These are phyloP conservation scores for Plasmodium inui DNA, from an alignment of 169 alveolate genomes.

Conservation along the genomic window DNA sequence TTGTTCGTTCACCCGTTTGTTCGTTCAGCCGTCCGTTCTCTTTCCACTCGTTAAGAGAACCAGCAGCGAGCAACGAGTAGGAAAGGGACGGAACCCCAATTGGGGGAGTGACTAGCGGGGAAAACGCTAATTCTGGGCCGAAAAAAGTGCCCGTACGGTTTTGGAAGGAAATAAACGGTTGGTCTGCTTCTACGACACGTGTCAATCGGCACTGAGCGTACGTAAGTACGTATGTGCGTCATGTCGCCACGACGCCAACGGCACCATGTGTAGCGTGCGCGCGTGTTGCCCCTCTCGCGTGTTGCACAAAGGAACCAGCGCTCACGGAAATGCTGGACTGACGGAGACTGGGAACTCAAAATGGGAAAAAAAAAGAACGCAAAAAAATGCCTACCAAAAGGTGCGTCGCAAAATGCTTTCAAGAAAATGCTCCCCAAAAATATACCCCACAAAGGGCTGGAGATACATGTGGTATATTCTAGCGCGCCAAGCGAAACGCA, in stretches of 20 bases:
- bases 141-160: neutral
- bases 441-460: neutral
- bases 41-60: neutral
- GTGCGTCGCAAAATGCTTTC: neutral
- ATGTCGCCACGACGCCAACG: neutral
- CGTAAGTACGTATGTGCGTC: neutral
- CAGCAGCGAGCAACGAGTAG: neutral
- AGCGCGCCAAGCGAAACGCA: neutral
- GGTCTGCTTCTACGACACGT: neutral
- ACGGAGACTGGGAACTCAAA: neutral
- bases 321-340: neutral
- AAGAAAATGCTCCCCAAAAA: neutral
- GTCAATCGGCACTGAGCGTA: neutral
- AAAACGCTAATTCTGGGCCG: neutral
- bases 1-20: too few relatives aligned
- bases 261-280: neutral
- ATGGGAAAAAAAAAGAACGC: neutral
- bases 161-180: neutral
- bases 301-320: neutral
- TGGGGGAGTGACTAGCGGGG: neutral
- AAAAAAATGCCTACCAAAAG: neutral
- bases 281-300: neutral
- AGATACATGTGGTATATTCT: neutral
- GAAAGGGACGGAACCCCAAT: neutral
- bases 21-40: neutral